Base-by-base conservation (phyloP, 371 early-diverging fungal species). In the Fennellomyces sp. region DNA sequence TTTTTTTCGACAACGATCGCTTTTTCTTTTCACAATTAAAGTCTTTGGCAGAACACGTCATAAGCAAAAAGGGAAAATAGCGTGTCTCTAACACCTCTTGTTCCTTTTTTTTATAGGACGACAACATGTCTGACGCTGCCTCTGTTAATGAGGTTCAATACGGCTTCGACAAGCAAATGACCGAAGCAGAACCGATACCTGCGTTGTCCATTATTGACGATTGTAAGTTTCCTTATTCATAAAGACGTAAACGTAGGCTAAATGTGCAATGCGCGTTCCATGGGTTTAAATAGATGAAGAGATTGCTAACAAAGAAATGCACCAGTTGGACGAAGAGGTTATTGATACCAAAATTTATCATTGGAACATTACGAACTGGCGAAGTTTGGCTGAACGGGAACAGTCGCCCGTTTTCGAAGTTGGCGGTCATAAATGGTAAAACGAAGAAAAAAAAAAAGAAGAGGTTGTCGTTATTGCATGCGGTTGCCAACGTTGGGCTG, bases 371-470 rank as follows among this genome's bases (percentile, higher is more conserved):
- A 60, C 54, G 15, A 74, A 73, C 56, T 84, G 80, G 78, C 68
- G 59, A 19, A 33, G 55, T 27, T 60, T 84, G 31, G 75, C 80
- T 29, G 76, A 76, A 50, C 69, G 85, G 60, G 70, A 76, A 17
- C 80, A 80, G 25, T 77, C 82, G 7, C 85, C 82, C 28, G 78
- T 78, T 60, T 84, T 84, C 63, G 77, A 76, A 67, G 73, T 66
- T 33, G 82, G 78, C 11, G 80, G 80, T 19, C 72, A 78, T 73
- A 81, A 78, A 70, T 84, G 85, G 85, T 73, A 73, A 59, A 69
- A 25, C n/a, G n/a, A n/a, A n/a, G n/a, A n/a, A n/a, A n/a, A n/a
- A n/a, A n/a, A n/a, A n/a, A n/a, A n/a, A n/a, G n/a, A n/a, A n/a
- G n/a, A n/a, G n/a, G n/a, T n/a, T n/a, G n/a, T n/a, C n/a, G n/a